Evolutionary conservation across 371 early-diverging fungal species (phyloP), one percentile per base, ranked within the genome.

Genomic region (Mycotypha africana): DNA sequence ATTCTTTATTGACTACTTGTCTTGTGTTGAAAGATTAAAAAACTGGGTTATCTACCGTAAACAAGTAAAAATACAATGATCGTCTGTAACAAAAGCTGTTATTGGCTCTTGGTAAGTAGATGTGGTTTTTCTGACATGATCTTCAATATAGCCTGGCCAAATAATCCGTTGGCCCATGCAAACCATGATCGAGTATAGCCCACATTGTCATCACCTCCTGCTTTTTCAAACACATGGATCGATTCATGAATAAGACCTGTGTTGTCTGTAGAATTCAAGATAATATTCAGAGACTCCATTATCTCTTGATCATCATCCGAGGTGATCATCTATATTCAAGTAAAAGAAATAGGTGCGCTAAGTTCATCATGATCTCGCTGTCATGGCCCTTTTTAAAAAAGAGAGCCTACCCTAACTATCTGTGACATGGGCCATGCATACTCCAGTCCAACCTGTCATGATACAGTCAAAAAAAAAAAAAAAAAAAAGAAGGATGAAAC

Each of bases 101-200:
- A n/a, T n/a, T n/a, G n/a, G n/a, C n/a, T n/a, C n/a, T n/a, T 28
- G 28, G 28, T 28, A 8, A 28, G 11, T 8, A 28, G 28, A 45
- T 65, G 41, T 34, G 69, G 69, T 34, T 53, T 46, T 42, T 68
- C 65, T 14, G 48, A 24, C 34, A 62, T 60, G 26, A 72, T 48
- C 38, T 70, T 57, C 21, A 76, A 22, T 12, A 76, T 60, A 3
- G 73, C 55, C 37, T 77, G 71, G 2, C 66, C 76, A 54, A 77
- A 67, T 30, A 77, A 48, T 4, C 62, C 60, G 31, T 75, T 75
- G 14, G 73, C 75, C 78, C 75, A 75, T 17, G 74, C 58, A 51
- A 77, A 77, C 73, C 73, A 75, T 46, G 60, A 35, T n/a, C 74
- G 40, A 0, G 73, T 74, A 40, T 59, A 70, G 0, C 52, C 53